A percentile compares a stretch with the other conserved stretches of the same genome.
Evolutionary conservation across 495 filamentous ascomycete species (phyloP).

Genomic region (Cercophora newfieldiana): DNA sequence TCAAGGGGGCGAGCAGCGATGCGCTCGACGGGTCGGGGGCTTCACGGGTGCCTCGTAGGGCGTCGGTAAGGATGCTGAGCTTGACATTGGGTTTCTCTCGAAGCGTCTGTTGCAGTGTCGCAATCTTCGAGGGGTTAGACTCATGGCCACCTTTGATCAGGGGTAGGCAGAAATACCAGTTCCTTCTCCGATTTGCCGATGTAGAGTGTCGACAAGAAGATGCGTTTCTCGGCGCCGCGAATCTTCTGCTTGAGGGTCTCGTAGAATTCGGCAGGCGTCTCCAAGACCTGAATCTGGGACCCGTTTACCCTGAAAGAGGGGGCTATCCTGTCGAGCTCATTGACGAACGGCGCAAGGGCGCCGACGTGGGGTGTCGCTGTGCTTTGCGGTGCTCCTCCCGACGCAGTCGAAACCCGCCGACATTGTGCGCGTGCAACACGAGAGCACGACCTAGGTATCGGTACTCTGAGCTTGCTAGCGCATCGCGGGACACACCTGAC

Average conservation of each 20-base stretch:
- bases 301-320: constrained; percentile 85
- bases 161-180: constrained; percentile 51
- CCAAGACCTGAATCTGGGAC: constrained; percentile 76
- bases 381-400: constrained; percentile 29
- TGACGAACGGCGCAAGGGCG: constrained; percentile 66
- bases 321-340: constrained; percentile 83
- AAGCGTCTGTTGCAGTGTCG: constrained; percentile 74
- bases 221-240: constrained; percentile 67
- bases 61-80: constrained; percentile 92
- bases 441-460: constrained; percentile 26
- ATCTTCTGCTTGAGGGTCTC: constrained; percentile 86
- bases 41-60: constrained; percentile 87
- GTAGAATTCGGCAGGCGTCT: constrained; percentile 82
- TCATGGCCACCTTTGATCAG: not conserved
- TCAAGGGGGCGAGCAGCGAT: constrained; percentile 78
- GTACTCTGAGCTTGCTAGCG: constrained; percentile 31
- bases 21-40: constrained; percentile 85
- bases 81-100: constrained; percentile 70
- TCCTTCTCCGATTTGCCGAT: constrained; percentile 94
- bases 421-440: constrained; percentile 35
- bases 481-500: constrained; percentile 36
- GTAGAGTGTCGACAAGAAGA: constrained; percentile 94
- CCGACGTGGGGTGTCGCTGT: constrained; percentile 27
- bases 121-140: constrained; percentile 56
- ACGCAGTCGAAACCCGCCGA: constrained; percentile 46